Conservation (phyloP, 164 flowering plant genomes). For the Saururus chinensis region DNA sequence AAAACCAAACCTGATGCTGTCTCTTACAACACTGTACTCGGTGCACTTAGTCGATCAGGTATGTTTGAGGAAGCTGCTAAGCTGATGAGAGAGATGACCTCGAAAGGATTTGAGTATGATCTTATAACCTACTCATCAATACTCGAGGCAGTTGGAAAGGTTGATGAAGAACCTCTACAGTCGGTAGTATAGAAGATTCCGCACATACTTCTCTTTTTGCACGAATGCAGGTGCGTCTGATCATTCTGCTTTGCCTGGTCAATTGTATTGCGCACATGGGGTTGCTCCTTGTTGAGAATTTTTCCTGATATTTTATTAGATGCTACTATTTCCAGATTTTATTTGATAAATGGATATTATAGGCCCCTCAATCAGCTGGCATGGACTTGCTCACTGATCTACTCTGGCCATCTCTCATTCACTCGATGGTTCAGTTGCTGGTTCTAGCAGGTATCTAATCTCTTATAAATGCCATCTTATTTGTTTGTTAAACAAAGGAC, state of each 20-base stretch:
- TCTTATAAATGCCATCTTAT: no score
- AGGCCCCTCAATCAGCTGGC: no score
- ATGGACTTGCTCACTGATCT: no score
- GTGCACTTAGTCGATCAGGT: constrained; percentile 87
- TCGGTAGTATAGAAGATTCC: neutral
- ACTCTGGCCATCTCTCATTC: no score
- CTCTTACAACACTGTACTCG: constrained; percentile 81
- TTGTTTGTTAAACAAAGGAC: no score
- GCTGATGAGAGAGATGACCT: constrained; percentile 81
- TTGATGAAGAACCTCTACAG: constrained; percentile 39
- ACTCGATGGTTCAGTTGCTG: no score
- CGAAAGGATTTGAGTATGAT: constrained; percentile 72
- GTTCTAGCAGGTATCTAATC: no score
- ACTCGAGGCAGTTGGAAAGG: constrained; percentile 82
- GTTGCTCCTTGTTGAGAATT: neutral
- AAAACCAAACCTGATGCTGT: constrained; percentile 70
- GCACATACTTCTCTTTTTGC: constrained; percentile 7
- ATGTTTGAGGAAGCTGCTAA: constrained; percentile 93
- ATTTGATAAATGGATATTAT: no score
- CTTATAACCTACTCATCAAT: constrained; percentile 79
- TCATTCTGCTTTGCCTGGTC: neutral
- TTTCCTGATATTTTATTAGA: no score
- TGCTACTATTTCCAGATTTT: no score
- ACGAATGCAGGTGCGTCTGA: neutral
- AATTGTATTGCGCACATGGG: neutral